A percentile compares a stretch with the other conserved stretches of the same genome.
Conservation (phyloP, 805 yeast species). For the Candida silvicultrix region DNA sequence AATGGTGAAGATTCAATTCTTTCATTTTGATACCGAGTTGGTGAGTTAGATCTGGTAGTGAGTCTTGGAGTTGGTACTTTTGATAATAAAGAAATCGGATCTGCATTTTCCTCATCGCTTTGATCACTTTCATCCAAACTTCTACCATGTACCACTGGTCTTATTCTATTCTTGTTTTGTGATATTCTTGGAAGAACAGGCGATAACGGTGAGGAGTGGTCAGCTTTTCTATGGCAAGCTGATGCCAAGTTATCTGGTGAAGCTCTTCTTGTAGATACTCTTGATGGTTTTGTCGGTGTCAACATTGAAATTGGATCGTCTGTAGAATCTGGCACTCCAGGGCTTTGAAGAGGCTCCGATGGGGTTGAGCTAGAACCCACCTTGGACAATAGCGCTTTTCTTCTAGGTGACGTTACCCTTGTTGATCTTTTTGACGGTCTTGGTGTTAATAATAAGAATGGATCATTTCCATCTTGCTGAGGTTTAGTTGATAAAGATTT, state of each 20-base stretch:
- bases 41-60: neutral
- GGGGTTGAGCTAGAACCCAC: no score
- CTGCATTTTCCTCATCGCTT: no score
- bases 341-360: no score
- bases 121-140: no score
- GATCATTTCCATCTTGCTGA: neutral
- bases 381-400: neutral
- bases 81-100: neutral
- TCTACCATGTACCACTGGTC: no score
- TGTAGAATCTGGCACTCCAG: no score
- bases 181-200: neutral
- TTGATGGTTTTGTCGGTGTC: constrained; percentile 2
- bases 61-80: no score
- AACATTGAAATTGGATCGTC: constrained; percentile 11
- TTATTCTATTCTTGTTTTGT: neutral
- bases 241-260: neutral
- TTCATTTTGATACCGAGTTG: neutral
- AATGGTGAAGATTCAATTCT: neutral
- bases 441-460: neutral
- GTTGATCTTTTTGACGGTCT: neutral
- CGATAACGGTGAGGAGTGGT: neutral
- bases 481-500: no score
- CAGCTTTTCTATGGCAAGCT: neutral
- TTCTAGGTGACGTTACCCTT: neutral
- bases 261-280: neutral